Conservation (phyloP, 108 stramenopile genomes). For the Chaetoceros tenuissimus region DNA sequence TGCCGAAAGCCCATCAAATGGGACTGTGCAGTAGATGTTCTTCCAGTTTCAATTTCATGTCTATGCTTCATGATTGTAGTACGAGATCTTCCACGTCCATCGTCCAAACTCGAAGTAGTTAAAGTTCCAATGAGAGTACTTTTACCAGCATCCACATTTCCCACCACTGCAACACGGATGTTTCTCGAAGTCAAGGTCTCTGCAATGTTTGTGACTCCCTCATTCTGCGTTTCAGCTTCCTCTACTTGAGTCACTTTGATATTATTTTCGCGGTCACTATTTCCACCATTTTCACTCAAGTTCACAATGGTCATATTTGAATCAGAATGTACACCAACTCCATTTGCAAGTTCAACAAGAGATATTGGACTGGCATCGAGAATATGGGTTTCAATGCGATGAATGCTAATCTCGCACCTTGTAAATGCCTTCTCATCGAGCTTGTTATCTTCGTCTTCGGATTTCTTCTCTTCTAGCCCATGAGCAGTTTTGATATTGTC, state of each 20-base stretch:
- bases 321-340: conserved; percentile 11
- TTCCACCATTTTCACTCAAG: not conserved
- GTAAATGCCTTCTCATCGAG: conserved; percentile 37
- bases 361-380: conserved; percentile 62
- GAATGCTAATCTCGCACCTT: conserved; percentile 60
- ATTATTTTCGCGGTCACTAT: conserved; percentile 1
- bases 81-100: conserved; percentile 92
- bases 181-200: conserved; percentile 79
- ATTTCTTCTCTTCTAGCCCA: conserved; percentile 34
- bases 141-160: conserved; percentile 98
- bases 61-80: conserved; percentile 93
- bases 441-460: conserved; percentile 16
- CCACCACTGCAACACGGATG: conserved; percentile 91
- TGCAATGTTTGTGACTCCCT: conserved; percentile 22
- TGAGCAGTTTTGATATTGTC: not conserved
- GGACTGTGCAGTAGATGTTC: conserved; percentile 90
- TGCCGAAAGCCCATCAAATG: conserved; percentile 90
- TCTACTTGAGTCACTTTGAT: not conserved
- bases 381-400: conserved; percentile 73
- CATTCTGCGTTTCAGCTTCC: conserved; percentile 2
- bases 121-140: conserved; percentile 92
- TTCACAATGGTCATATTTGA: conserved; percentile 14
- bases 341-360: conserved; percentile 18
- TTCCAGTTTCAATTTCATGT: conserved; percentile 96
- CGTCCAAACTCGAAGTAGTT: conserved; percentile 84